Conservation (phyloP, 345 rosid species). For the Salix purpurea region DNA sequence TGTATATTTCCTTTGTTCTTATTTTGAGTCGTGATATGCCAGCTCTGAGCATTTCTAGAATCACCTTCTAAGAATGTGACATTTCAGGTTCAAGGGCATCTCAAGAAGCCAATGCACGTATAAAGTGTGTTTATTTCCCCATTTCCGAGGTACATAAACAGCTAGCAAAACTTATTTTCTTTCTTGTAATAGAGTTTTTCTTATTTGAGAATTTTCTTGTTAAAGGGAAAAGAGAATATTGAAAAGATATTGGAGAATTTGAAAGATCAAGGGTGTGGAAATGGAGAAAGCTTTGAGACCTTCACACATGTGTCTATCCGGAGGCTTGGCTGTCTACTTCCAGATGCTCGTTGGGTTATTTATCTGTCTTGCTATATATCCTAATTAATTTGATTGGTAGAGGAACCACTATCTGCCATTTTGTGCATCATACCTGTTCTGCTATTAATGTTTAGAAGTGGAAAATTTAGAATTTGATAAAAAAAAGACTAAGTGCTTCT, state of each 20-base stretch:
- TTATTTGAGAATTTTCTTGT: not conserved
- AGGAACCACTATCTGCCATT: not conserved
- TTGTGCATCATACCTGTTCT: not conserved
- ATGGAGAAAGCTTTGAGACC: slow-evolving; percentile 41
- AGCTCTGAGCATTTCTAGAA: not conserved
- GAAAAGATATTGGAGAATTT: slow-evolving; percentile 51
- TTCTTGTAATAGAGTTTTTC: not conserved
- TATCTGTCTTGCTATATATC: not conserved
- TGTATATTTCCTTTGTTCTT: not conserved
- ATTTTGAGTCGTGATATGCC: not conserved
- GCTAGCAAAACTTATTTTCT: not conserved
- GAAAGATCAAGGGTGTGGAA: slow-evolving; percentile 40
- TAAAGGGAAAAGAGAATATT: slow-evolving; percentile 67
- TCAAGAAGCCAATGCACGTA: slow-evolving; percentile 60
- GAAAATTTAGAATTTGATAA: too few species aligned
- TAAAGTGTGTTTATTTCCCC: slow-evolving; percentile 66
- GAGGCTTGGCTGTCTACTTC: slow-evolving; percentile 79
- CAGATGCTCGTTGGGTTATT: slow-evolving; percentile 80
- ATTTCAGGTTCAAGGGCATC: slow-evolving; percentile 32
- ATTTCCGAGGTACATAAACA: slow-evolving; percentile 44
- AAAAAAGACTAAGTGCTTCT: too few species aligned
- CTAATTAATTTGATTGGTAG: not conserved
- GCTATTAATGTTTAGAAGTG: not conserved
- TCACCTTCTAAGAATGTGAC: slow-evolving; percentile 5
- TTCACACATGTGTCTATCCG: slow-evolving; percentile 60